These are phyloP conservation scores for Cordyceps javanica DNA, from an alignment of 2,329 filamentous ascomycete species.

Conservation along the genomic window DNA sequence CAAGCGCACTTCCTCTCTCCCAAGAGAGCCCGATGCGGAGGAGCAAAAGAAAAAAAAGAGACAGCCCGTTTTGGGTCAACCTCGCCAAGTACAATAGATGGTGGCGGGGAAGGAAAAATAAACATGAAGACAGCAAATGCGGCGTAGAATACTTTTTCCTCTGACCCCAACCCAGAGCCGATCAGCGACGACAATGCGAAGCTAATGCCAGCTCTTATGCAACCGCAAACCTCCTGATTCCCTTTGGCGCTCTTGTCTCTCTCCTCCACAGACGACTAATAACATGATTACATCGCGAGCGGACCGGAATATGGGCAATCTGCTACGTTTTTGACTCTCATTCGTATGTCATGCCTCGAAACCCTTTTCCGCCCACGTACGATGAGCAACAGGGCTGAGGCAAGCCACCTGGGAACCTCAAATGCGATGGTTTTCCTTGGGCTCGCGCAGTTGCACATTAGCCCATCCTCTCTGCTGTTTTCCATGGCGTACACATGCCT, in stretches of 20 bases:
- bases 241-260: constrained; percentile 10
- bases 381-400: neutral
- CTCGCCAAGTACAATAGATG: too few relatives aligned
- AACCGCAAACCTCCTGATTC: neutral
- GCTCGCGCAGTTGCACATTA: too few relatives aligned
- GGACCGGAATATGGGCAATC: too few relatives aligned
- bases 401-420: neutral
- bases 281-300: too few relatives aligned
- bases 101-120: too few relatives aligned
- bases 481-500: too few relatives aligned
- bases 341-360: neutral
- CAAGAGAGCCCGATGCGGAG: too few relatives aligned
- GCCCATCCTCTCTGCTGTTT: too few relatives aligned
- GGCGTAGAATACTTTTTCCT: neutral
- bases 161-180: neutral
- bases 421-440: too few relatives aligned
- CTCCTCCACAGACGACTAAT: constrained; percentile 3
- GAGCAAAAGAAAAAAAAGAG: too few relatives aligned
- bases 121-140: neutral
- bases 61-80: too few relatives aligned
- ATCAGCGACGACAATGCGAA: neutral
- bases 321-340: neutral
- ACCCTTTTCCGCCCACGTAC: neutral
- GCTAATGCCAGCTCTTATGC: constrained; percentile 6
- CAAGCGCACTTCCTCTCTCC: neutral